Percentiles rank a stretch among this genome's conserved stretches.
Conservation (phyloP, 2,329 filamentous ascomycete genomes). For the Aspergillus brasiliensis region DNA sequence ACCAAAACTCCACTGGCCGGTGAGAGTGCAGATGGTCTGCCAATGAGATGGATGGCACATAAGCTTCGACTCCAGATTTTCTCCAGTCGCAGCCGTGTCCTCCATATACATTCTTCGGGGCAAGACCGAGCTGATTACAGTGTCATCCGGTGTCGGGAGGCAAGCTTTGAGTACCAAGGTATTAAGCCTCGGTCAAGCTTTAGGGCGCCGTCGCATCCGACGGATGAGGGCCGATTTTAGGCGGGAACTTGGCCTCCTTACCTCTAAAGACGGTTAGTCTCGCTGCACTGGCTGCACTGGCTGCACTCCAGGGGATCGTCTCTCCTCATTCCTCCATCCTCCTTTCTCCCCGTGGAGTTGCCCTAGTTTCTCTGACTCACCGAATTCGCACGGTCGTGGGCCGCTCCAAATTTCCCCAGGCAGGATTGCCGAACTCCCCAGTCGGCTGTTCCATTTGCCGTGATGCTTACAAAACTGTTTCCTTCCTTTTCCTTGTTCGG, state of each 20-base stretch:
- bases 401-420: not conserved
- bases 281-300: not conserved
- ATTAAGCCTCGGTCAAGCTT: conserved; percentile 12
- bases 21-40: not conserved
- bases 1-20: not conserved
- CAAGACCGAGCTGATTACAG: not conserved
- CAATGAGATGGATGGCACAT: not conserved
- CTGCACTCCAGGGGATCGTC: not conserved
- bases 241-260: not conserved
- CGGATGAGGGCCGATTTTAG: not conserved
- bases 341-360: not conserved
- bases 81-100: not conserved
- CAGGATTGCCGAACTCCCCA: conserved; percentile 2
- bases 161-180: not conserved
- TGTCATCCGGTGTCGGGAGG: not conserved
- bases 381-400: not conserved
- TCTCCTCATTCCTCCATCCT: no score
- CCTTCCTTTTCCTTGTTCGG: no score
- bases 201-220: not conserved
- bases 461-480: not conserved
- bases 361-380: not conserved
- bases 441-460: not conserved
- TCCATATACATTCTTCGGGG: not conserved
- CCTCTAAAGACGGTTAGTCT: not conserved
- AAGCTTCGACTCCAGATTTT: conserved; percentile 8